A percentile compares a stretch with the other conserved stretches of the same genome.
phyloP scores from a whole-genome alignment of 1,139 yeast species.

The Yamadazyma triangularis region DNA sequence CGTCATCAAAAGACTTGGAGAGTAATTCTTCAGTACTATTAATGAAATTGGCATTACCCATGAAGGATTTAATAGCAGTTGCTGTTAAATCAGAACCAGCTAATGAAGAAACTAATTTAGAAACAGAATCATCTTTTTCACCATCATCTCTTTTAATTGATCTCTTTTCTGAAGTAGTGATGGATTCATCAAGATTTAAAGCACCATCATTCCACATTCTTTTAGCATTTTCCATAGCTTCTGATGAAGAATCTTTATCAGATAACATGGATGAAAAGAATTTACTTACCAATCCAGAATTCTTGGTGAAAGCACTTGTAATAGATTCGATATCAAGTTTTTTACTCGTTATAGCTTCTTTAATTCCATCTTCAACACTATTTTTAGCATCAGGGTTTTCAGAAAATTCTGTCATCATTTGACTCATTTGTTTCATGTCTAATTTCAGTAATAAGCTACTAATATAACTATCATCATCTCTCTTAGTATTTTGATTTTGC shows the following conservation, averaged over 20 bases:
- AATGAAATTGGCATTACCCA: slow-evolving; percentile 16
- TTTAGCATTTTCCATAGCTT: slow-evolving; percentile 17
- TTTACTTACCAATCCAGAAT: slow-evolving; percentile 6
- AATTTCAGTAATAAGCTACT: slow-evolving; percentile 7
- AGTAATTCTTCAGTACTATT: slow-evolving; percentile 18
- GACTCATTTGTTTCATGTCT: slow-evolving; percentile 7
- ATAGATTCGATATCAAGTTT: slow-evolving; percentile 16
- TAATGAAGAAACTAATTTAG: slow-evolving; percentile 18
- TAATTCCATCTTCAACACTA: slow-evolving; percentile 6
- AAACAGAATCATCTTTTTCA: slow-evolving; percentile 12
- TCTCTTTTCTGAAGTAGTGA: slow-evolving; percentile 2
- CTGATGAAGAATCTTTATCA: slow-evolving; percentile 17
- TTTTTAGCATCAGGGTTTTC: slow-evolving; percentile 7
- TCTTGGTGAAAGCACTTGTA: slow-evolving; percentile 7
- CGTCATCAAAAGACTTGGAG: slow-evolving; percentile 15
- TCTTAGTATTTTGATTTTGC: slow-evolving; percentile 5
- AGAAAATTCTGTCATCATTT: slow-evolving; percentile 9
- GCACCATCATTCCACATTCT: slow-evolving; percentile 12
- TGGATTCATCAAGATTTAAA: slow-evolving; percentile 8
- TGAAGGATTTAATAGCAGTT: slow-evolving; percentile 17
- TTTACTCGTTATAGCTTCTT: slow-evolving; percentile 13
- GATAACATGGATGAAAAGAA: slow-evolving; percentile 20
- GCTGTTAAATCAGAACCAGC: slow-evolving; percentile 20
- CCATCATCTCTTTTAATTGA: slow-evolving; percentile 14
- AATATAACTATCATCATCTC: slow-evolving; percentile 8